phyloP scores from a whole-genome alignment of 768 basidiomycete species.

The Pulveroboletus sp. region DNA sequence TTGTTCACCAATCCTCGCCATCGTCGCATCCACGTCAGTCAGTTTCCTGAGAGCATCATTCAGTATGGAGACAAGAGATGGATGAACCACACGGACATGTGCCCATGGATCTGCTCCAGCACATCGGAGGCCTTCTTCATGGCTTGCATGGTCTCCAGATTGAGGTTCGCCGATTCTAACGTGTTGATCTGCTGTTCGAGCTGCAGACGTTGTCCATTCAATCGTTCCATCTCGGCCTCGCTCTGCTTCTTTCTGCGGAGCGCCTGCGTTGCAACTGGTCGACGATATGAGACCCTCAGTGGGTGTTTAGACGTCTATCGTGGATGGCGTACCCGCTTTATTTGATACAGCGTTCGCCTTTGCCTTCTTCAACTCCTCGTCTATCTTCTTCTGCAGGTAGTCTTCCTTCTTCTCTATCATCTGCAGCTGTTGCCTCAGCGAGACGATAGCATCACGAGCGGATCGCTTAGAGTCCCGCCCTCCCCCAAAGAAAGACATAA shows the following conservation, averaged over 20 bases:
- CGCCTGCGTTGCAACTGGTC: conserved; percentile 81
- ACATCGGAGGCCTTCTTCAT: conserved; percentile 96
- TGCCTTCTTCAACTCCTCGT: conserved; percentile 90
- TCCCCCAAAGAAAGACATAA: conserved; percentile 88
- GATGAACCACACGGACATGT: conserved; percentile 58
- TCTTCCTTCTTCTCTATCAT: conserved; percentile 99
- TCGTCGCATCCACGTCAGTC: conserved; percentile 85
- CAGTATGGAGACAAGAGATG: not conserved
- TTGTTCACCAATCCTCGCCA: conserved; percentile 85
- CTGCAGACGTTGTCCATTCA: conserved; percentile 82
- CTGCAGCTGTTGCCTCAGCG: conserved; percentile 86
- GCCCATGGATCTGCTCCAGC: conserved; percentile 83
- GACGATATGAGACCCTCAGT: conserved; percentile 9
- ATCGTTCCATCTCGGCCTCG: conserved; percentile 80
- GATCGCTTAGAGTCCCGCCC: conserved; percentile 78
- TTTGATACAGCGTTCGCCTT: conserved; percentile 90
- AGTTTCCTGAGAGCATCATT: conserved; percentile 53
- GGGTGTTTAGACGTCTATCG: not conserved
- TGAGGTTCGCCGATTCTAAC: conserved; percentile 94
- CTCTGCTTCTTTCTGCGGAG: conserved; percentile 89
- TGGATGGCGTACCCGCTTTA: conserved; percentile 66
- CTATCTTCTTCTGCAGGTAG: conserved; percentile 91
- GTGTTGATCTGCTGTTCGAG: conserved; percentile 97
- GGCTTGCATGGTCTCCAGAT: conserved; percentile 93
- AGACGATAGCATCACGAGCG: conserved; percentile 90